These are phyloP conservation scores for Barnettozyma siamensis DNA, from an alignment of 805 yeast genomes.

Conservation along the genomic window DNA sequence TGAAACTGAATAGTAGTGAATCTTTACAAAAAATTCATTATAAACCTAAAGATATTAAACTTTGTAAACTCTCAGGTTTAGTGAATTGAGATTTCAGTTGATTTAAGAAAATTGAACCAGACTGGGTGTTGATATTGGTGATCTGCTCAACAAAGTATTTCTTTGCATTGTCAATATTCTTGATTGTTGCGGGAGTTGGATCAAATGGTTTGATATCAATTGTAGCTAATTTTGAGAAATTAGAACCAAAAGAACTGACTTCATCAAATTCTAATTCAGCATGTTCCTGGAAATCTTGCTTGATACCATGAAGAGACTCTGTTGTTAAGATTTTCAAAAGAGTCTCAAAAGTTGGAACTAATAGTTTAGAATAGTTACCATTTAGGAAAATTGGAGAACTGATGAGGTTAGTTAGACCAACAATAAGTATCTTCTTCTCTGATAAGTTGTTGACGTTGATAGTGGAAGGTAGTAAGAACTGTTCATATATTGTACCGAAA, in stretches of 20 bases:
- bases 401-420: constrained; percentile 46
- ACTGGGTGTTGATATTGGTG: constrained; percentile 15
- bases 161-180: constrained; percentile 16
- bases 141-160: constrained; percentile 17
- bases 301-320: constrained; percentile 31
- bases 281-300: constrained; percentile 32
- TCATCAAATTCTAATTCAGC: constrained; percentile 56
- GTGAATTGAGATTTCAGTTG: constrained; percentile 18
- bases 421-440: constrained; percentile 48
- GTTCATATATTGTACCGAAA: constrained; percentile 44
- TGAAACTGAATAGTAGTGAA: too few species aligned
- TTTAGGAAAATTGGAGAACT: constrained; percentile 27
- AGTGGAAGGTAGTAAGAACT: constrained; percentile 35
- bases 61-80: constrained; percentile 13
- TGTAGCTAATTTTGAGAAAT: constrained; percentile 66
- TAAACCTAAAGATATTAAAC: constrained; percentile 14
- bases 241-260: constrained; percentile 78
- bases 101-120: constrained; percentile 14
- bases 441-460: constrained; percentile 42
- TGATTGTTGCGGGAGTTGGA: constrained; percentile 35
- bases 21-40: too few species aligned
- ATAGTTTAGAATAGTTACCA: constrained; percentile 37
- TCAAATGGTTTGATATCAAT: constrained; percentile 60
- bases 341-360: constrained; percentile 38
- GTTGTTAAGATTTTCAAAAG: constrained; percentile 35